Conservation (phyloP, 805 yeast species). For the Millerago galiae region DNA sequence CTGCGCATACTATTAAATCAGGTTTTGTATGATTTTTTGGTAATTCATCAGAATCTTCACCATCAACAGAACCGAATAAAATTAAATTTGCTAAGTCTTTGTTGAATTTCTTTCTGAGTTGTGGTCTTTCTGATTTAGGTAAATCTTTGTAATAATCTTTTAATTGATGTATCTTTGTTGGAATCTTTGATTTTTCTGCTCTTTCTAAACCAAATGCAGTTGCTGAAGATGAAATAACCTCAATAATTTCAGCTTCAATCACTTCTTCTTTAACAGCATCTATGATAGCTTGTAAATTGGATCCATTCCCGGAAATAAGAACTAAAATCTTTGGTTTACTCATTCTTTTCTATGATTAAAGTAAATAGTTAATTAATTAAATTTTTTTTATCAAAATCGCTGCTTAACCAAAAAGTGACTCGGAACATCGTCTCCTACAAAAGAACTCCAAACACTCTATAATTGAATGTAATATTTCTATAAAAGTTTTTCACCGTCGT, state of each 20-base stretch:
- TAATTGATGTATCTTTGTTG: constrained; percentile 66
- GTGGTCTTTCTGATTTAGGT: constrained; percentile 59
- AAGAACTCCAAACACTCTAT: not conserved
- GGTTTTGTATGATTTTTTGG: constrained; percentile 44
- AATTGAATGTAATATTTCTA: not conserved
- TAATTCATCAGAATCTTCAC: constrained; percentile 20
- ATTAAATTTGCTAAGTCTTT: constrained; percentile 68
- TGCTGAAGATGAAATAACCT: constrained; percentile 79
- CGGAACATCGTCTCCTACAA: not conserved
- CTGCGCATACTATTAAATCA: constrained; percentile 91
- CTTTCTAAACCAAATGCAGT: constrained; percentile 85
- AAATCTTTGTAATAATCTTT: constrained; percentile 68
- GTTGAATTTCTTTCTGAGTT: constrained; percentile 69
- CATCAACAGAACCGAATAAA: constrained; percentile 38
- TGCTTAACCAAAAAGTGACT: not conserved
- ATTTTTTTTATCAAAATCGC: no score
- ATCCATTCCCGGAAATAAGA: constrained; percentile 89
- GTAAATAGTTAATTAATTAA: no score
- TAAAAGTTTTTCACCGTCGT: not conserved
- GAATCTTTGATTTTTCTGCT: constrained; percentile 63
- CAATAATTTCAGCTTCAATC: constrained; percentile 50
- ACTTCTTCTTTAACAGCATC: constrained; percentile 49
- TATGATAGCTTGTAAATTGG: constrained; percentile 92
- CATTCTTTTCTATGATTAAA: constrained; percentile 1
- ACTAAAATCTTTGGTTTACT: constrained; percentile 40